Conservation (phyloP, 179 eudicot genomes). For the Spinacia oleracea region DNA sequence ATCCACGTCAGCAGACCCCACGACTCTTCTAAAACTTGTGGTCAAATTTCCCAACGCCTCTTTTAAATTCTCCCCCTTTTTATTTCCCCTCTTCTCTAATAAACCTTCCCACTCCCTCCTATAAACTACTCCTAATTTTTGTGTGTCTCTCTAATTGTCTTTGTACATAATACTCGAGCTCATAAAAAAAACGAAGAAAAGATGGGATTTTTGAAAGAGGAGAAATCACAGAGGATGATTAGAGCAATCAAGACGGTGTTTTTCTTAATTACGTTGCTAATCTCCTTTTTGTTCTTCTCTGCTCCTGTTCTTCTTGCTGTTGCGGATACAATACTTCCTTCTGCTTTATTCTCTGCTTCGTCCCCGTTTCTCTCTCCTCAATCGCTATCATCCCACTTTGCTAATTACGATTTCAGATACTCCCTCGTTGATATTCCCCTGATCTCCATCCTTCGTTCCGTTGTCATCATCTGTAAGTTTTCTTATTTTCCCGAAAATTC, state of each 20-base stretch:
- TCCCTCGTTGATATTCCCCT: constrained; percentile 83
- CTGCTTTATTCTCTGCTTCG: constrained; percentile 74
- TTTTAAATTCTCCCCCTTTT: no score
- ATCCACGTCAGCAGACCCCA: not conserved
- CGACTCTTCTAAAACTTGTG: constrained; percentile 11
- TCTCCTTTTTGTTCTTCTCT: constrained; percentile 74
- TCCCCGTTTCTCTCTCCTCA: constrained; percentile 35
- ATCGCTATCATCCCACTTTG: constrained; percentile 43
- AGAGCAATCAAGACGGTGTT: constrained; percentile 77
- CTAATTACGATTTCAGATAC: constrained; percentile 62
- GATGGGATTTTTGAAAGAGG: constrained; percentile 59
- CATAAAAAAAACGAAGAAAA: not conserved
- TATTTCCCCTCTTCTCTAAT: not conserved
- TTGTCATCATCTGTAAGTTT: constrained; percentile 68
- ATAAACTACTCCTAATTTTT: not conserved
- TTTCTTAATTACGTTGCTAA: constrained; percentile 64
- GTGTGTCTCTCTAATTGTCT: not conserved
- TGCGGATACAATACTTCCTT: constrained; percentile 78
- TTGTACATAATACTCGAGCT: not conserved
- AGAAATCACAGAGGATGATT: constrained; percentile 38
- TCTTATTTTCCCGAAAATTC: no score
- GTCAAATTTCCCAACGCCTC: constrained; percentile 27
- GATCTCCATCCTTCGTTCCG: constrained; percentile 69
- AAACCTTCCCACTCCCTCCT: constrained; percentile 13
- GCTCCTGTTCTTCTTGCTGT: constrained; percentile 74